Evolutionary conservation across 2,329 filamentous ascomycete species (phyloP).

Genomic region (Allantophomopsis lycopodina): DNA sequence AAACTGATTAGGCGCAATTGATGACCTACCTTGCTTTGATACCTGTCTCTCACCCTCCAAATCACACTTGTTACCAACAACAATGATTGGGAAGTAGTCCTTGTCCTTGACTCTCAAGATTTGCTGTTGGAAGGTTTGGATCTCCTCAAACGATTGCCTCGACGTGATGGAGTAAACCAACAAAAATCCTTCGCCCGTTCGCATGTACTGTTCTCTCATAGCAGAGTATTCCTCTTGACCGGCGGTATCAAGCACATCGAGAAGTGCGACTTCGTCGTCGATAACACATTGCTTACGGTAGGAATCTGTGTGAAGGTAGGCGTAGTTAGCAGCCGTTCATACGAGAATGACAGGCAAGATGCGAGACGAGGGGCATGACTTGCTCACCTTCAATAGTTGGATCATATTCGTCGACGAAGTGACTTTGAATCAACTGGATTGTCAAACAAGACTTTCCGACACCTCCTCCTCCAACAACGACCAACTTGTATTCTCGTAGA

Average conservation of each 20-base stretch:
- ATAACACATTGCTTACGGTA: conserved; percentile 99
- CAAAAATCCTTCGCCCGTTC: conserved; percentile 93
- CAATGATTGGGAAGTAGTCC: conserved; percentile 99
- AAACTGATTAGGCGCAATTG: conserved; percentile 1
- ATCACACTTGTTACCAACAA: conserved; percentile 99
- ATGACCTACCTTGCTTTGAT: conserved; percentile 67
- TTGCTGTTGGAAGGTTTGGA: conserved; percentile 97
- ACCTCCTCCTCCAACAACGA: conserved; percentile 94
- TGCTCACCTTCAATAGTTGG: conserved; percentile 87
- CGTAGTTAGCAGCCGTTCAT: conserved; percentile 5
- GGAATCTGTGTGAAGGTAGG: conserved; percentile 50
- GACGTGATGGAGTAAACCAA: conserved; percentile 98
- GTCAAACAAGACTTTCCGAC: conserved; percentile 99
- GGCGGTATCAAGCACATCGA: conserved; percentile 96
- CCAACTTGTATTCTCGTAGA: conserved; percentile 85
- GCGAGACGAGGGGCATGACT: neutral
- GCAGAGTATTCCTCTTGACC: conserved; percentile 99
- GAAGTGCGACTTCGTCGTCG: conserved; percentile 91
- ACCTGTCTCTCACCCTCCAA: conserved; percentile 86
- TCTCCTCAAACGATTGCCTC: conserved; percentile 94
- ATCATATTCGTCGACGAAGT: conserved; percentile 99
- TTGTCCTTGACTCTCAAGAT: conserved; percentile 98
- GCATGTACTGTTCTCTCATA: conserved; percentile 99
- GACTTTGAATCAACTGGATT: conserved; percentile 88
- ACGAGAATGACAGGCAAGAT: conserved; percentile 1